Evolutionary conservation across 1,284 basidiomycete species (phyloP).

Genomic region (Ustilago hordei): DNA sequence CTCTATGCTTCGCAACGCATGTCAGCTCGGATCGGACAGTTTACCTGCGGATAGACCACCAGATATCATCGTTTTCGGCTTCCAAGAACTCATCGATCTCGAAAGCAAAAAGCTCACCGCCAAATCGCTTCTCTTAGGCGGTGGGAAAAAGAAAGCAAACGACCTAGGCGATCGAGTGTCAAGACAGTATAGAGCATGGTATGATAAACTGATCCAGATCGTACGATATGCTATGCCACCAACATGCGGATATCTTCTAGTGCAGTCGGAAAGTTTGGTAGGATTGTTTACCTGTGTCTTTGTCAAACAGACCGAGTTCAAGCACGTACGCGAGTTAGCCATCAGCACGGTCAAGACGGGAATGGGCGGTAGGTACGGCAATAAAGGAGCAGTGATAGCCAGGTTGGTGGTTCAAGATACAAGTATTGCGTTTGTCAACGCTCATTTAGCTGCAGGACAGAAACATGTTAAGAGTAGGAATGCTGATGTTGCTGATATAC

Average conservation of each 20-base stretch:
- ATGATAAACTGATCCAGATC: conserved; percentile 56
- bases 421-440: conserved; percentile 88
- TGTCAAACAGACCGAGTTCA: conserved; percentile 75
- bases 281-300: conserved; percentile 91
- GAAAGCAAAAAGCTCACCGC: conserved; percentile 91
- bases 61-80: conserved; percentile 91
- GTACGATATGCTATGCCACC: conserved; percentile 61
- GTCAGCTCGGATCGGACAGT: conserved; percentile 29
- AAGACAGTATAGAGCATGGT: conserved; percentile 57
- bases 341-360: conserved; percentile 88
- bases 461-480: conserved; percentile 84
- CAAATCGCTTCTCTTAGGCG: conserved; percentile 61
- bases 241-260: conserved; percentile 77
- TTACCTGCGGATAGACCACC: conserved; percentile 72
- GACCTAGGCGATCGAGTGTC: conserved; percentile 58
- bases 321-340: conserved; percentile 77
- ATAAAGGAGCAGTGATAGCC: conserved; percentile 94
- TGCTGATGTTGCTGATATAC: conserved; percentile 79
- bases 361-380: conserved; percentile 91
- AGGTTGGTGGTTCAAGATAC: conserved; percentile 87
- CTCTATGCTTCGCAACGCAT: conserved; percentile 52
- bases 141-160: conserved; percentile 55
- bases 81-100: conserved; percentile 95
- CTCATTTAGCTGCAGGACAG: conserved; percentile 94
- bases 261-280: conserved; percentile 88